Conservation (phyloP, 139 green algal species). For the Chlamydomonas incerta region DNA sequence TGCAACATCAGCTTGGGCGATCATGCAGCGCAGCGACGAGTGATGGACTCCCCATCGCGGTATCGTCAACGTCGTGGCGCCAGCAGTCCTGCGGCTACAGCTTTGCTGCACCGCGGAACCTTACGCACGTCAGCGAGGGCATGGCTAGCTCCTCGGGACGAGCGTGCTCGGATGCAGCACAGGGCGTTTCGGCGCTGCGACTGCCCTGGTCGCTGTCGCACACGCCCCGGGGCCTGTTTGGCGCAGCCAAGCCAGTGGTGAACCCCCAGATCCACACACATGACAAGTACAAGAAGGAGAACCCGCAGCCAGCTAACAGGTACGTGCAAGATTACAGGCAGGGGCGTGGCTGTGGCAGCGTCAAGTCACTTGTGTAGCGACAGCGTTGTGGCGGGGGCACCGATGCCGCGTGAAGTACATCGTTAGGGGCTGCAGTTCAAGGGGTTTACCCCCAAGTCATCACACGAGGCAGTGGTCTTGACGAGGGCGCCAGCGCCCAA, state of each 20-base stretch:
- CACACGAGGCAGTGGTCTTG: too few relatives aligned
- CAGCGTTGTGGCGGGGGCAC: too few relatives aligned
- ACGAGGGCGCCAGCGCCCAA: too few relatives aligned
- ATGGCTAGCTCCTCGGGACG: not conserved
- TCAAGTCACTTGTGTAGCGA: too few relatives aligned
- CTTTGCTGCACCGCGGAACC: not conserved
- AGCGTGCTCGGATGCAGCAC: not conserved
- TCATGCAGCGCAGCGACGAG: not conserved
- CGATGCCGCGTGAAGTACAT: too few relatives aligned
- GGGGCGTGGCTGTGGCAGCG: too few relatives aligned
- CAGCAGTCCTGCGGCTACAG: not conserved
- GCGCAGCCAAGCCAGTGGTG: not conserved
- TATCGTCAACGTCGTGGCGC: not conserved
- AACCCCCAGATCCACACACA: slow-evolving; percentile 51
- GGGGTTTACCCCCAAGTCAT: too few relatives aligned
- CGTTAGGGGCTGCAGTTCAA: too few relatives aligned
- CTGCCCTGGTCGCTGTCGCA: not conserved
- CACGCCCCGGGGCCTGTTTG: slow-evolving; percentile 7
- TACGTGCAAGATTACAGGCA: too few relatives aligned
- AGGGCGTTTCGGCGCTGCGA: not conserved
- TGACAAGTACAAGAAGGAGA: slow-evolving; percentile 50
- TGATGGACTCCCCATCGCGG: not conserved
- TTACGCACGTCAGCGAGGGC: too few relatives aligned
- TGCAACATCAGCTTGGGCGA: not conserved
- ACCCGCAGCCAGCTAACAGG: slow-evolving; percentile 23